These are phyloP conservation scores for Magnaporthiopsis rhizophila DNA, from an alignment of 2,329 filamentous ascomycete genomes.

Conservation along the genomic window DNA sequence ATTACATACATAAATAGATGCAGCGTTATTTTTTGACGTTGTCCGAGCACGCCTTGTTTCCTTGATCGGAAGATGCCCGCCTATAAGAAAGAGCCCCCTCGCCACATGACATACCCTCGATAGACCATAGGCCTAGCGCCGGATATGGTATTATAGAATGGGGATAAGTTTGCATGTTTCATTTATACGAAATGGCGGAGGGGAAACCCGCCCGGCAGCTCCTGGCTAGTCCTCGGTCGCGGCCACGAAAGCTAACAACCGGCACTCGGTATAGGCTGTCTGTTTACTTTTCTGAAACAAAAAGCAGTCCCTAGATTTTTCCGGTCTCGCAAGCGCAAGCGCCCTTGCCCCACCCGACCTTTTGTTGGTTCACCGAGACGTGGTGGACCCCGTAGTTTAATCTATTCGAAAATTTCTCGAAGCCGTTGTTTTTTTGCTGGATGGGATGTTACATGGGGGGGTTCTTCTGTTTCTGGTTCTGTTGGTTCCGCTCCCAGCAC, in stretches of 20 bases:
- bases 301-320: background rate
- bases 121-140: no score
- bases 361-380: background rate
- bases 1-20: background rate
- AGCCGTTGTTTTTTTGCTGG: no score
- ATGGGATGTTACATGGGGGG: no score
- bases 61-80: no score
- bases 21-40: background rate
- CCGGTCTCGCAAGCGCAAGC: no score
- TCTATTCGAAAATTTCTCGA: background rate
- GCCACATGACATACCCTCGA: no score
- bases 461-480: no score
- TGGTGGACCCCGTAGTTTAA: background rate
- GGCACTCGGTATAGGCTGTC: background rate
- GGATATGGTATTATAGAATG: background rate
- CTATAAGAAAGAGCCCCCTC: no score
- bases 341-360: no score
- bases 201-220: background rate
- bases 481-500: background rate
- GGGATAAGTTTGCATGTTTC: background rate
- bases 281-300: background rate
- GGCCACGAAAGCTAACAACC: no score
- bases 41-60: background rate
- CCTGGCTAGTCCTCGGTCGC: no score
- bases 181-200: background rate